phyloP scores from a whole-genome alignment of 2,329 filamentous ascomycete genomes.

The Decorospora gaudefroyi region DNA sequence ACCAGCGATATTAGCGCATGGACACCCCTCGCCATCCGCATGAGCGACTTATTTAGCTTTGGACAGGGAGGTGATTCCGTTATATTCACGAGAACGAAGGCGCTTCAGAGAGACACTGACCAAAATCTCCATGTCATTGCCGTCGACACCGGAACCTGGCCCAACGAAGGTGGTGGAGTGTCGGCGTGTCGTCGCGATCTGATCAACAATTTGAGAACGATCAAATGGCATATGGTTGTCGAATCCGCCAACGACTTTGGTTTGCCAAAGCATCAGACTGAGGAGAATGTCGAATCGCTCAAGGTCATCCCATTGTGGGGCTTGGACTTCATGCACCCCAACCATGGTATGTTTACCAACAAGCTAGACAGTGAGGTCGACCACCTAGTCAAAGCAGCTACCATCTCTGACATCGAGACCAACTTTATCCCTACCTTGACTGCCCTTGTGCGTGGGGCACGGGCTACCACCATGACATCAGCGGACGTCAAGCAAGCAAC shows the following conservation, averaged over 20 bases:
- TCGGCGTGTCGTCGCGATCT: conserved; percentile 51
- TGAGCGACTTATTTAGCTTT: conserved; percentile 58
- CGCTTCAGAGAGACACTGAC: conserved; percentile 52
- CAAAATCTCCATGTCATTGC: conserved; percentile 48
- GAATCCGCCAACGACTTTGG: conserved; percentile 52
- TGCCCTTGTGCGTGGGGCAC: conserved; percentile 48
- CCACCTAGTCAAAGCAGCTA: conserved; percentile 42
- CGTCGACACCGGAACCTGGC: conserved; percentile 51
- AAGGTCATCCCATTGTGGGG: conserved; percentile 52
- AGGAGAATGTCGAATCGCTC: conserved; percentile 51
- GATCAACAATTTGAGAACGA: conserved; percentile 51
- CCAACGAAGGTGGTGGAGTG: conserved; percentile 51
- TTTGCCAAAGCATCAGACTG: conserved; percentile 51
- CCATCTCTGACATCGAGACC: conserved; percentile 45
- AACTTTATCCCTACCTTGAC: conserved; percentile 51
- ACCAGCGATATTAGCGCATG: conserved; percentile 58
- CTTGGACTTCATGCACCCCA: conserved; percentile 50
- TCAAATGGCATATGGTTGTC: conserved; percentile 52
- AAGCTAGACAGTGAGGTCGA: conserved; percentile 50
- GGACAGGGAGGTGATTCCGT: conserved; percentile 59
- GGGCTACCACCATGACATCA: conserved; percentile 46
- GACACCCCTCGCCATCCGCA: conserved; percentile 57
- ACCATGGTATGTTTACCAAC: conserved; percentile 51
- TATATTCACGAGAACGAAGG: conserved; percentile 56
- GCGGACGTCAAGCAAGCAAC: conserved; percentile 50